phyloP scores from a whole-genome alignment of 495 filamentous ascomycete genomes.

The Penicillium robsamsonii region DNA sequence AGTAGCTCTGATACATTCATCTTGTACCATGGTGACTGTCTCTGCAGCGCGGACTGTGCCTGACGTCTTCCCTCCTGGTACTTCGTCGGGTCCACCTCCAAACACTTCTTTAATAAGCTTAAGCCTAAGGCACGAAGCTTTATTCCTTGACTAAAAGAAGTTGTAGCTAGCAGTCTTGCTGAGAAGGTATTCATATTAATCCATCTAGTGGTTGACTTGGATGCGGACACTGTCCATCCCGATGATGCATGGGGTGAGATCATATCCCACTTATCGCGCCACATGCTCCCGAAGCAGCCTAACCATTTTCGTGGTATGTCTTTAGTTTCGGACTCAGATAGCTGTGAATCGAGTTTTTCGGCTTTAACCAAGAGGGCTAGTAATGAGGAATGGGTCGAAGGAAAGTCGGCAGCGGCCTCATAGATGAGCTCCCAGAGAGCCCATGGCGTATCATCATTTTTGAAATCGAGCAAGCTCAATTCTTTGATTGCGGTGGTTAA shows the following conservation, averaged over 20 bases:
- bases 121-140: slow-evolving; percentile 4
- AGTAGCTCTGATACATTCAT: slow-evolving; percentile 3
- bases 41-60: neutral
- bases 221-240: slow-evolving; percentile 4
- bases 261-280: slow-evolving; percentile 6
- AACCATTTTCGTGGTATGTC: neutral
- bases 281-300: slow-evolving; percentile 4
- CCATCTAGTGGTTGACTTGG: neutral
- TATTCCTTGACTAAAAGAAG: neutral
- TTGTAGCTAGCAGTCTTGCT: slow-evolving; percentile 1
- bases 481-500: neutral
- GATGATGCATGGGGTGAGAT: slow-evolving; percentile 3
- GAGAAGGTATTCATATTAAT: slow-evolving; percentile 5
- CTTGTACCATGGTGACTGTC: slow-evolving; percentile 4
- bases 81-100: slow-evolving; percentile 2
- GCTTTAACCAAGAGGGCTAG: neutral
- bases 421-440: slow-evolving; percentile 3
- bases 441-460: slow-evolving; percentile 6
- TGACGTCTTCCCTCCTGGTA: neutral
- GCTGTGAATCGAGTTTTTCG: slow-evolving; percentile 1
- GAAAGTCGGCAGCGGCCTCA: slow-evolving; percentile 6
- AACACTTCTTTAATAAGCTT: neutral
- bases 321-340: neutral
- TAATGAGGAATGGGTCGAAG: slow-evolving; percentile 2
- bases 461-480: neutral